phyloP scores from a whole-genome alignment of 225 moss, liverwort and hornwort genomes.

The Pleurozium schreberi region DNA sequence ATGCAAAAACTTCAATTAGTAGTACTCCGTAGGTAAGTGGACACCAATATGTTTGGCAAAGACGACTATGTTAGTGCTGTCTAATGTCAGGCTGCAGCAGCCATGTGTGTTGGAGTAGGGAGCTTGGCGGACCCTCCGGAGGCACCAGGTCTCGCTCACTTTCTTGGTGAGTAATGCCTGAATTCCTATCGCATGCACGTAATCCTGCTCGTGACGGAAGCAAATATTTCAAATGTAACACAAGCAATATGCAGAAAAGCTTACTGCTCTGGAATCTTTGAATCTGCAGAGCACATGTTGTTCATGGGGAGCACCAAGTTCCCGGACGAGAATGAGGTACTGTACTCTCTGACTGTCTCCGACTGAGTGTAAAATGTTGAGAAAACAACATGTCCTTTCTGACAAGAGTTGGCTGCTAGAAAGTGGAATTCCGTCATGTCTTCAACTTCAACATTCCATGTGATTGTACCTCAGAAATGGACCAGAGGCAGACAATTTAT shows the following conservation, averaged over 20 bases:
- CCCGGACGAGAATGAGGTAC: conserved; percentile 49
- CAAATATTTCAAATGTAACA: not conserved
- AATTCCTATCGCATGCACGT: not conserved
- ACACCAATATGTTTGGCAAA: not conserved
- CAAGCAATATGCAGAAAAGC: not conserved
- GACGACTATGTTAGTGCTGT: not conserved
- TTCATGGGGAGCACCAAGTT: conserved; percentile 63
- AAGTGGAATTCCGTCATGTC: not conserved
- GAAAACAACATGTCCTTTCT: not conserved
- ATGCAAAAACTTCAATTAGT: not conserved
- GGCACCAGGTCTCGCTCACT: conserved; percentile 51
- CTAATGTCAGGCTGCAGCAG: conserved; percentile 49
- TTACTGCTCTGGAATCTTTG: not conserved
- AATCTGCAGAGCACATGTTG: conserved; percentile 47
- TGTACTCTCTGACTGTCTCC: not conserved
- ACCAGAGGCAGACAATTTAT: not conserved
- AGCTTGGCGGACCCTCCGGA: conserved; percentile 45
- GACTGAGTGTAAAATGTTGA: not conserved
- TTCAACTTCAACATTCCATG: not conserved
- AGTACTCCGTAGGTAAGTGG: not conserved
- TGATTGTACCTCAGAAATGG: not conserved
- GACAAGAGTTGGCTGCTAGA: not conserved
- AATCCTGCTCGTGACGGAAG: not conserved
- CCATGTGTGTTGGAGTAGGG: conserved; percentile 61
- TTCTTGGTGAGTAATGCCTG: conserved; percentile 37